These are phyloP conservation scores for Pisolithus microcarpus DNA, from an alignment of 768 basidiomycete genomes.

Conservation along the genomic window DNA sequence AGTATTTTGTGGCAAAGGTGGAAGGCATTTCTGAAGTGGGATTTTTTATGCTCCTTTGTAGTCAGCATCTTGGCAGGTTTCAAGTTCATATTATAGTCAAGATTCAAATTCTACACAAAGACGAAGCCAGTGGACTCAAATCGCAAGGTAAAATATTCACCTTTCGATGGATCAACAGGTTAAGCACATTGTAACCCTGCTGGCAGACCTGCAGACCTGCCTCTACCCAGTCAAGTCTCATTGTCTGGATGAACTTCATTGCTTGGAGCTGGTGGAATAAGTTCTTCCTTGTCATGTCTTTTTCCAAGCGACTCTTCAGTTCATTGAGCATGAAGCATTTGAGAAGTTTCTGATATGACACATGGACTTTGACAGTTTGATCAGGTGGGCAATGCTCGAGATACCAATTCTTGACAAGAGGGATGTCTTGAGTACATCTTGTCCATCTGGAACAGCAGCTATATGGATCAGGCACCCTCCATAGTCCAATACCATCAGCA, in stretches of 20 bases:
- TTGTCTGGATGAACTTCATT: constrained; percentile 99
- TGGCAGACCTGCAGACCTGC: constrained; percentile 97
- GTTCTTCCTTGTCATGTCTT: constrained; percentile 98
- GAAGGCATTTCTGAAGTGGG: constrained; percentile 99
- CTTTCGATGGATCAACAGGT: constrained; percentile 97
- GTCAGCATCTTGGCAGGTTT: constrained; percentile 97
- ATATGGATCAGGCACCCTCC: constrained; percentile 99
- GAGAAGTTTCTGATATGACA: constrained; percentile 96
- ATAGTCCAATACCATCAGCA: constrained; percentile 93
- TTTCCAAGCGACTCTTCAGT: constrained; percentile 80
- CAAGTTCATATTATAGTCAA: constrained; percentile 98
- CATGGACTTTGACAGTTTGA: constrained; percentile 95
- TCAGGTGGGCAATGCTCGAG: constrained; percentile 96
- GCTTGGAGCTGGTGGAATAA: constrained; percentile 92
- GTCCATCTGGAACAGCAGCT: constrained; percentile 86
- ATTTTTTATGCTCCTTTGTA: constrained; percentile 99
- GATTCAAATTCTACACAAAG: constrained; percentile 62
- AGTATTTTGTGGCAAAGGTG: constrained; percentile 97
- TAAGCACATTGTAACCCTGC: constrained; percentile 99
- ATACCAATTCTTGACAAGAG: constrained; percentile 97
- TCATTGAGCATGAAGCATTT: constrained; percentile 96
- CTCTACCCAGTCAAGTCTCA: constrained; percentile 97
- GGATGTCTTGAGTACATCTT: constrained; percentile 91
- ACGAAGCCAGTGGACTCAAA: background rate
- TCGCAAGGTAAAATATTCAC: constrained; percentile 26